phyloP scores from a whole-genome alignment of 164 flowering plant species.

The Berberis vulgaris region DNA sequence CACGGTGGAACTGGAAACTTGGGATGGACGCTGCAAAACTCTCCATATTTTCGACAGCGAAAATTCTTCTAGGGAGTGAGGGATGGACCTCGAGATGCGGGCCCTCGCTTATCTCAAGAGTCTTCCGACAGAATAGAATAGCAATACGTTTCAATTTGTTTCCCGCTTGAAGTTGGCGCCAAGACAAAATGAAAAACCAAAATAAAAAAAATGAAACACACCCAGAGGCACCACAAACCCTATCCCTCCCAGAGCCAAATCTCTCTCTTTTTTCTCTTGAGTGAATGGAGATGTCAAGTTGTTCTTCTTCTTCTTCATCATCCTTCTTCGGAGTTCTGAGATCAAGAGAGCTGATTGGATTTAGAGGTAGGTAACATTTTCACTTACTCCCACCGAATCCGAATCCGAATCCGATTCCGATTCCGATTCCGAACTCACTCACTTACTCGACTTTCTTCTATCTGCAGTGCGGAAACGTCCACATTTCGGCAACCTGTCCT shows the following conservation, averaged over 20 bases:
- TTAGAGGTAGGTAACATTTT: slow-evolving; percentile 42
- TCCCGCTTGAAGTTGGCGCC: too few relatives aligned
- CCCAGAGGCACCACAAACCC: not conserved
- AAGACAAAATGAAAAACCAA: not conserved
- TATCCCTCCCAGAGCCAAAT: slow-evolving; percentile 9
- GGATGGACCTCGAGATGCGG: too few relatives aligned
- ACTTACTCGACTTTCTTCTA: not conserved
- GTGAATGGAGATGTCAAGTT: slow-evolving; percentile 34
- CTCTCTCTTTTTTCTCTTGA: slow-evolving; percentile 4
- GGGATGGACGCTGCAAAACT: too few relatives aligned
- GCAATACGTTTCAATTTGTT: too few relatives aligned
- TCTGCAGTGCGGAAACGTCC: slow-evolving; percentile 61
- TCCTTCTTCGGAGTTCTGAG: slow-evolving; percentile 57
- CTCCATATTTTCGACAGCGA: too few relatives aligned
- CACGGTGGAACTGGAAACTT: too few relatives aligned
- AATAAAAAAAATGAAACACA: not conserved
- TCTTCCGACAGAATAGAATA: too few relatives aligned
- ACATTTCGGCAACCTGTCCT: slow-evolving; percentile 14
- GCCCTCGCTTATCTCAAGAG: too few relatives aligned
- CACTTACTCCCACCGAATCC: not conserved
- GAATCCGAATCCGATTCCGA: not conserved
- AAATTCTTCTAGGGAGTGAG: too few relatives aligned
- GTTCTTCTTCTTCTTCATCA: slow-evolving; percentile 35
- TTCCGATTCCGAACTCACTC: not conserved
- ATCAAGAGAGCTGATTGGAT: slow-evolving; percentile 74